Evolutionary conservation across 2,329 filamentous ascomycete species (phyloP), one percentile per base, ranked within the genome.

Genomic region (Chaetomiaceae sp.): DNA sequence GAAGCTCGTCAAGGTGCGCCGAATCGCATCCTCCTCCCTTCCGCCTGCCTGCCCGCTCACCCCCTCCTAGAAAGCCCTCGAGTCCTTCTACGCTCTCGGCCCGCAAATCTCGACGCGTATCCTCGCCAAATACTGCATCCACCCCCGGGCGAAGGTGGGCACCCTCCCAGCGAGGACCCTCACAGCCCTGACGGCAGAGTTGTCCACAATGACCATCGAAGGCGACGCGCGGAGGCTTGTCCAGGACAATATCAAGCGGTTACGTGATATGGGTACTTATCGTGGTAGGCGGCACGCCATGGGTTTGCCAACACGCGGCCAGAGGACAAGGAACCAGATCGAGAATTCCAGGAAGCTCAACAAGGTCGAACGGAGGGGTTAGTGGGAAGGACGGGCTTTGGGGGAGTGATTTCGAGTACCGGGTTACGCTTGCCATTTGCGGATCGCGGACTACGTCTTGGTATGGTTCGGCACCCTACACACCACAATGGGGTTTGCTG

Each of bases 141-240:
- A 96, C 72, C 85, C 89, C 25, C 85, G 81, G 51, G 87, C 88
- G 58, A 87, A 84, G 64, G 76, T 97, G 60, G 87, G 87, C 66
- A 77, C 82, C 7, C 73, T 99, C 17, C 77, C 82, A 39, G 82
- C 85, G 53, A 83, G 86, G 66, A 91, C 89, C 54, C 74, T 96
- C 60, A 85, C 89, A 46, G 85, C 87, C 47, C 76, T 99, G 54
- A 93, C 87, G 19, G 86, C 86, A 44, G 89, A 95, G 64, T 76
- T 99, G 35, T 88, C 89, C 14, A 85, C 83, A 48, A 91, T 99
- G 89, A 95, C 87, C 54, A 89, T 97, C 62, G 93, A 96, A 69
- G 95, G 87, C 68, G 91, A 97, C 63, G 77, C 95, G 57, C 77
- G 83, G 63, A 81, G 86, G 65, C 73, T 88, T 53, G 72, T 96